These are phyloP conservation scores for Komagataea norvegica DNA, from an alignment of 1,139 yeast genomes.

Conservation along the genomic window DNA sequence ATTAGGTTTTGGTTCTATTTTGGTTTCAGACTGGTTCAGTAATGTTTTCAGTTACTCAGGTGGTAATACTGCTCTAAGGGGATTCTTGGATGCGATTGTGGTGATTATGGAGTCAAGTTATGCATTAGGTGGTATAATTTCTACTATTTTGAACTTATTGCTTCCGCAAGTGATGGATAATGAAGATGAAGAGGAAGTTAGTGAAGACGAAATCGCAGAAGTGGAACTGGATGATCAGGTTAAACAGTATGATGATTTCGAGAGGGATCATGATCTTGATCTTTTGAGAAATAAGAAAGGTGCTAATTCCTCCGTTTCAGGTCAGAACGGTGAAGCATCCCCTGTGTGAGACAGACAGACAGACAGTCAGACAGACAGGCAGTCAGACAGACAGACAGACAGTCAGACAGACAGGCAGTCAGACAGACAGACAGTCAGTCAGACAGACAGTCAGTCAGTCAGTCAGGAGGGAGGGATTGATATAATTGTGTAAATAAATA, in stretches of 20 bases:
- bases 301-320: not conserved
- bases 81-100: constrained; percentile 75
- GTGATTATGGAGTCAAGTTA: constrained; percentile 86
- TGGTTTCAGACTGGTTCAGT: constrained; percentile 74
- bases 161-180: constrained; percentile 72
- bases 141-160: constrained; percentile 63
- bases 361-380: too few species aligned
- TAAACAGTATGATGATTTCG: constrained; percentile 16
- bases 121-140: constrained; percentile 77
- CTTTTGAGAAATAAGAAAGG: not conserved
- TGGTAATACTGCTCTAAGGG: constrained; percentile 53
- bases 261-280: too few species aligned
- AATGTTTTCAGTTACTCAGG: constrained; percentile 75
- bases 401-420: too few species aligned
- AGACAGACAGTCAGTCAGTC: too few species aligned
- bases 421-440: too few species aligned
- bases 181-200: constrained; percentile 25
- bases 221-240: constrained; percentile 16
- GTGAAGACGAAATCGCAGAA: constrained; percentile 17
- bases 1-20: constrained; percentile 74
- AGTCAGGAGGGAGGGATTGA: too few species aligned
- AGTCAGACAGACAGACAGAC: too few species aligned
- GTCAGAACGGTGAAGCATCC: not conserved
- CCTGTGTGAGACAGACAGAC: not conserved
- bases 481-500: too few species aligned